These are phyloP conservation scores for Vachellia collinsii DNA, from an alignment of 306 rosid genomes.

Conservation along the genomic window DNA sequence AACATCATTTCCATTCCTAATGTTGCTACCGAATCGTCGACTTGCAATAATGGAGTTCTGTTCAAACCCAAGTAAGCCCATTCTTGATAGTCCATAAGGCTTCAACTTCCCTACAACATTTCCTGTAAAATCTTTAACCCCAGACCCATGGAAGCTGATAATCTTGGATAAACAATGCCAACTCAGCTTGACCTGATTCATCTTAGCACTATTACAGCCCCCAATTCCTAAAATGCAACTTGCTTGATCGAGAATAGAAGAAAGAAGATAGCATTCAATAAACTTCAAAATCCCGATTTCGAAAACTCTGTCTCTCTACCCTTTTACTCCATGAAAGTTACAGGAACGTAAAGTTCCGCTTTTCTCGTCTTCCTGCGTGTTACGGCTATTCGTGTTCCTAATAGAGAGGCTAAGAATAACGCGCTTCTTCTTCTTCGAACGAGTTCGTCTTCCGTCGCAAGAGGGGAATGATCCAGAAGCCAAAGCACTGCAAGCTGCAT, in stretches of 20 bases:
- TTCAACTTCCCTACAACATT: constrained; percentile 23
- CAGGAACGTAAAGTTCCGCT: neutral
- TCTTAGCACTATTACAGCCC: neutral
- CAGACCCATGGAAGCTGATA: neutral
- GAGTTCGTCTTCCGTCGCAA: neutral
- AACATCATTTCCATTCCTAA: constrained; percentile 22
- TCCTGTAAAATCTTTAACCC: constrained; percentile 26
- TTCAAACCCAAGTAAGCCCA: neutral
- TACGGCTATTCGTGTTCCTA: too few species aligned
- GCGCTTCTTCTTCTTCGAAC: neutral
- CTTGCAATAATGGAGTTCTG: constrained; percentile 1
- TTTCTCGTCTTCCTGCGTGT: too few species aligned
- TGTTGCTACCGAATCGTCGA: constrained; percentile 52
- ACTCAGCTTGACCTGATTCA: constrained; percentile 44
- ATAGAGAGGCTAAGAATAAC: too few species aligned
- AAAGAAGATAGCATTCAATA: neutral
- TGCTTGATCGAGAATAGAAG: neutral
- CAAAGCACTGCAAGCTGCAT: too few species aligned
- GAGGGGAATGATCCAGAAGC: too few species aligned
- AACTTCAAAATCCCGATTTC: neutral
- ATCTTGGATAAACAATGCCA: constrained; percentile 33
- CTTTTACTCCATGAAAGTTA: neutral
- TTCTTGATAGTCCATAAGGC: neutral
- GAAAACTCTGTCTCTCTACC: neutral
- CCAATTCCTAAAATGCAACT: neutral